Base-by-base conservation (phyloP, 1,139 yeast genomes). In the Pichia sp. region DNA sequence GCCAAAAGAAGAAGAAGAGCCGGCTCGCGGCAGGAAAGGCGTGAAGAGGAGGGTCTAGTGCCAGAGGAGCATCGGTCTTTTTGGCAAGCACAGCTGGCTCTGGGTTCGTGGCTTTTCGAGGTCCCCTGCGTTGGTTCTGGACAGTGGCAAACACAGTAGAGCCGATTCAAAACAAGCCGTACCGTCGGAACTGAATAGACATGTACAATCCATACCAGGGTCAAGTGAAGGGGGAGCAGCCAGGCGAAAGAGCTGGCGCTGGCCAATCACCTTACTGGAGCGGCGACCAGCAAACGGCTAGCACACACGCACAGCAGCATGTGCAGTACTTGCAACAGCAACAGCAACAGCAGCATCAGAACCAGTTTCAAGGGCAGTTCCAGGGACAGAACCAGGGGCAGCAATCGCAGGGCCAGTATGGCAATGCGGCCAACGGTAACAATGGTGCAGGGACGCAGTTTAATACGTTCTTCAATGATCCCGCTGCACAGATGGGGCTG, bases 401-500 rank as follows among this genome's bases (percentile, higher is more conserved):
- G 36, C 51, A 50, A 36, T 51, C 54, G n/a, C 56, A 50, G 26
- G 16, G 30, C 29, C 8, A 30, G 11, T n/a, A 26, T 10, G 38
- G 26, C n/a, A 49, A n/a, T 30, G 23, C 41, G 15, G 46, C 45
- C 23, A 8, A 15, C 42, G 44, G 36, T n/a, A 13, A 29, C 3
- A 36, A 38, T 11, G 31, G 26, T 19, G 43, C 29, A 13, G 47
- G 49, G 26, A 45, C 23, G 8, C 52, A 51, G 19, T 61, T 67
- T 47, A 63, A 64, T 50, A 73, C 75, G 58, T 77, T 87, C 61
- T 80, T 90, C 68, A 81, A 79, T 61, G 96, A 89, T 65, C 95
- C 96, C 19, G 81, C 90, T 5, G 81, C 96, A 0, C 82, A 87
- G 53, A 79, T 93, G 77, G 97, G 97, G 1, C 80, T 93, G 40